Base-by-base conservation (phyloP, 345 rosid species). In the Citrus maxima region DNA sequence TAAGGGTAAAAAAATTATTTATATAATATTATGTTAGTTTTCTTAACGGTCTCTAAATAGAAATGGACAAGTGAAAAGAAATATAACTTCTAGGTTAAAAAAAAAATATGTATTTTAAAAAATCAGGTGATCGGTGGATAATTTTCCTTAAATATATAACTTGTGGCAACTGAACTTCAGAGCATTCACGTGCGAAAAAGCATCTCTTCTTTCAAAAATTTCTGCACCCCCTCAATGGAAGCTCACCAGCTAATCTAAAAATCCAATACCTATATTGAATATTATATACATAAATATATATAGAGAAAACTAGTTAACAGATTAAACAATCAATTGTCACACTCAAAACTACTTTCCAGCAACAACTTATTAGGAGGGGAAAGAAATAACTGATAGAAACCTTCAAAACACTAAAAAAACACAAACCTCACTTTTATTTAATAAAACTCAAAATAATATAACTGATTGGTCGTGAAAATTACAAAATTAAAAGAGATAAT, bases 71-170 rank as follows among this genome's bases (percentile, higher is more conserved):
- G 4, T 32, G 4, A 32, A 32, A 32, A 32, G 0, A 32, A 32
- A 32, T 32, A 0, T 3, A 32, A 32, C 0, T 32, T 32, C 4
- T 32, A 4, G 0, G 0, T 32, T 32, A 2, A 30, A 30, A 32
- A 32, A 32, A 3, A 32, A 3, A 32, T 32, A 32, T 3, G 32
- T 30, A 30, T 32, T 32, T 32, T 0, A 3, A 32, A 32, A 32
- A 30, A 30, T 3, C 0, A 3, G 0, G 34, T 32, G 4, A 32
- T 3, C 4, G 0, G 4, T 32, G 0, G 0, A 32, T 32, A 32
- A 32, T 3, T 32, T 32, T 0, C 4, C 34, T 32, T 32, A 32
- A 32, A 32, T 32, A 32, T 32, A 2, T n/a, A 59, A 59, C 62
- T 7, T 22, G 28, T n/a, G 27, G 28, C 24, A n/a, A 59, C 24